Conservation (phyloP, 2,329 filamentous ascomycete species). For the Fusarium nisikadoi region DNA sequence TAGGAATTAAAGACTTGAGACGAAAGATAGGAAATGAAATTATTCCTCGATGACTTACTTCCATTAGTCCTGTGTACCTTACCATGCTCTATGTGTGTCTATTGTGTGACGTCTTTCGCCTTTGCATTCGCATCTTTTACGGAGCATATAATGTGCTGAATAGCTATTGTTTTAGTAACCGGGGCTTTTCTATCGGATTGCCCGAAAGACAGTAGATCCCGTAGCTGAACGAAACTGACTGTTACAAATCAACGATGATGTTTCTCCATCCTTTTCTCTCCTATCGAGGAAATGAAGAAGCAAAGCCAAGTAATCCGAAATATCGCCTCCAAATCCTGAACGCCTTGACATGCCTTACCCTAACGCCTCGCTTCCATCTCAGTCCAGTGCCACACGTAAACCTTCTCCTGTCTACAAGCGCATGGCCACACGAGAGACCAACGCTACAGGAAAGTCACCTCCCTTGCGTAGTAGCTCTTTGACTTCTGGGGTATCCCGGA, state of each 20-base stretch:
- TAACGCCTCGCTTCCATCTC: conserved; percentile 17
- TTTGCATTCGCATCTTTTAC: neutral
- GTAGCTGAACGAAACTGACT: neutral
- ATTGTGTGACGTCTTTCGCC: neutral
- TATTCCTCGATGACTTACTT: conserved; percentile 30
- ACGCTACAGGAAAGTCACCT: conserved; percentile 35
- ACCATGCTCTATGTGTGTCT: neutral
- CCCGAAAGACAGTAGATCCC: neutral
- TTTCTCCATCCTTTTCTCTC: neutral
- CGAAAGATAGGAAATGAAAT: conserved; percentile 43
- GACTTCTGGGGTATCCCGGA: conserved; percentile 22
- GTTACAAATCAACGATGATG: neutral
- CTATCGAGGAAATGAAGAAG: neutral
- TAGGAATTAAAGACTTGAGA: conserved; percentile 40
- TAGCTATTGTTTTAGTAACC: neutral
- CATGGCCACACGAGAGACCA: conserved; percentile 27
- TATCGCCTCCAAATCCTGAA: neutral
- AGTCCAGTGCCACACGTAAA: neutral
- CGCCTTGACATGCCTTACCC: neutral
- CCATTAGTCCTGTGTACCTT: neutral
- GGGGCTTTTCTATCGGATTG: neutral
- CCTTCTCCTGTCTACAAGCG: conserved; percentile 4
- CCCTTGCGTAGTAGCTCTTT: conserved; percentile 16
- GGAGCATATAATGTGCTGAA: neutral
- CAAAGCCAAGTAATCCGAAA: neutral